phyloP scores from a whole-genome alignment of 2,329 filamentous ascomycete species.

The Hypoxylon sp. region DNA sequence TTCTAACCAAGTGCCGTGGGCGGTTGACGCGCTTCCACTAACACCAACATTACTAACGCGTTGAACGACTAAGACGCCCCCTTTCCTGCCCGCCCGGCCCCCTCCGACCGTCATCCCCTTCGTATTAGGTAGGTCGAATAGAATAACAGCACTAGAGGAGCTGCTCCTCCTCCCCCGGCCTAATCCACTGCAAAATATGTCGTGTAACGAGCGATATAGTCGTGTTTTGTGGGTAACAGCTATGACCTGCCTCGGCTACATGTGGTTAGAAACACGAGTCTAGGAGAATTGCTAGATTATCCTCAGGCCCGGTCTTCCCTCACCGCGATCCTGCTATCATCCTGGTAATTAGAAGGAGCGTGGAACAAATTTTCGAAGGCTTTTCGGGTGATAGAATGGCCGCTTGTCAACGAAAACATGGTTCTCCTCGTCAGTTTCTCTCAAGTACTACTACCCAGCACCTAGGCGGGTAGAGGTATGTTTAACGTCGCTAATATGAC shows the following conservation, averaged over 20 bases:
- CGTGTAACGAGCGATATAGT: conserved; percentile 30
- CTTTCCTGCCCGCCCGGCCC: neutral
- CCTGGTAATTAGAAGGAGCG: neutral
- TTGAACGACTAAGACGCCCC: neutral
- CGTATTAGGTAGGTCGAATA: neutral
- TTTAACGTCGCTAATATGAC: conserved; percentile 14
- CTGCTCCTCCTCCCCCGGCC: neutral
- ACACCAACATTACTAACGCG: neutral
- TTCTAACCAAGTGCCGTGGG: neutral
- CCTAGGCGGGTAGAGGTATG: conserved; percentile 1
- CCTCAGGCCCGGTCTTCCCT: neutral
- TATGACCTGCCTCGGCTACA: conserved; percentile 16
- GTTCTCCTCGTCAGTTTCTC: neutral
- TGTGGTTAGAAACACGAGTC: neutral
- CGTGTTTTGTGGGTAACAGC: neutral
- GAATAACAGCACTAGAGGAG: conserved; percentile 6
- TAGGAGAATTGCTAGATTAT: neutral
- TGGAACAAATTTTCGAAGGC: neutral
- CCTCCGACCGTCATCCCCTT: neutral
- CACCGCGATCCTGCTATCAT: neutral
- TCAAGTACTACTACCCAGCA: neutral
- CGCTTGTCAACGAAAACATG: neutral
- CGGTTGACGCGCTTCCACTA: conserved; percentile 12
- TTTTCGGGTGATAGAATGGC: no score
- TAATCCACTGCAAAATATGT: conserved; percentile 21